Base-by-base conservation (phyloP, 805 yeast genomes). In the Nakazawaea wyomingensis region DNA sequence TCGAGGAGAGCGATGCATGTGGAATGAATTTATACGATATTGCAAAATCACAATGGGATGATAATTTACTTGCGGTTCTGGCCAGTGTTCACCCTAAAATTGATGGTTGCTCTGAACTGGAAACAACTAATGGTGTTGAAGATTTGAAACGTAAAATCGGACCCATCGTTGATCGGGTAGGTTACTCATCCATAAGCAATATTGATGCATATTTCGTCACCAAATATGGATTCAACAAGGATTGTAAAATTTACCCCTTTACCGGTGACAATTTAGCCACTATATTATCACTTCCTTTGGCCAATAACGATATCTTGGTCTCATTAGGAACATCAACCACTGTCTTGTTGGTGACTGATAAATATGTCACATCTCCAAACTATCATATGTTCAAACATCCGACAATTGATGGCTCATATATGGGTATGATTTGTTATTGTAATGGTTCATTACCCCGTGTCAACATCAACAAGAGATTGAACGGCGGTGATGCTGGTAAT, bases 391-490 rank as follows among this genome's bases (percentile, higher is more conserved):
- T 89, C 65, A 78, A 78, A 49, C 96, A 90, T 57, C 96, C 97
- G 7, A 83, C 95, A 0, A 74, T 85, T 48, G 74, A 76, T 0
- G 71, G 71, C 29, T 79, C 82, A 29, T 89, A 79, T 59, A 90
- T 89, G 96, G 96, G 95, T 18, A 89, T 89, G 97, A 77, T 90
- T 43, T 89, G 97, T 59, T 89, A 89, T 60, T 85, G 95, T 56
- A 89, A 89, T 59, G 96, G 97, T 0, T 76, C 96, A 0, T 65
- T 89, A 38, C 96, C 96, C 0, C 69, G 97, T 50, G 96, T 89
- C 54, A 70, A 72, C 45, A 69, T 88, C 9, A 70, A 93, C 39
- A 82, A 88, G 59, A 67, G 64, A 19, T 48, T 87, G 24, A 84
- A 83, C 54, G 53, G 56, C 1, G 50, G 54, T 2, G 59, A 60